Evolutionary conservation across 495 filamentous ascomycete genomes (phyloP), one percentile per base, ranked within the genome.

Genomic region (Evernia prunastri): DNA sequence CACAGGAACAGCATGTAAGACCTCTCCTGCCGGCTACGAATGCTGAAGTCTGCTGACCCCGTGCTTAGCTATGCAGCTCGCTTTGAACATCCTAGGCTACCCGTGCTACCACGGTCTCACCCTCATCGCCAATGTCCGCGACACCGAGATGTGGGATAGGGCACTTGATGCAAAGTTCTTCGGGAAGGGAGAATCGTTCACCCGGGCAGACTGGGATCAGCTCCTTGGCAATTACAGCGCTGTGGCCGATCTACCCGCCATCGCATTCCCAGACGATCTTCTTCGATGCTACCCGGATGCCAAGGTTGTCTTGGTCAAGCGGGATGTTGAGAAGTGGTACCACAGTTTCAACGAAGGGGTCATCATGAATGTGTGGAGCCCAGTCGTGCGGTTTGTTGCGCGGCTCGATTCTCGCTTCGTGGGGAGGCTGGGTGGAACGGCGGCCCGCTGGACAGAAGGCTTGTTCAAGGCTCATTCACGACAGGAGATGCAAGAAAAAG

Each of bases 121-220:
- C 13, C 40, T 53, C n/a, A n/a, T 63, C 53, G 31, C 23, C 37
- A 58, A 58, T 35, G 73, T 77, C 15, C 72, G 68, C 8, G 78
- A 82, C 65, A 73, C 71, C 25, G 68, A 68, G 0, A 77, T 79
- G 57, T 85, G 82, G 82, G 73, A 73, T 43, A 75, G 79, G 43
- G 82, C 81, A 12, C 72, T 84, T 13, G 73, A 75, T 1, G 80
- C 78, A 45, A 84, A 84, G 65, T 82, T 79, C 72, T 74, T 76
- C 63, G 61, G 63, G 29, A 45, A 58, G 13, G 66, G 76, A 1
- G 73, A 72, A 35, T 71, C 68, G 7, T 84, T 79, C 72, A 77
- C 73, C n/a, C 74, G 77, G 10, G 69, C 74, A 59, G 78, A 84
- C 63, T 84, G 78, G 77, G 83, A 86, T 68, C 72, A 78, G 65